Conservation (phyloP, 2,329 filamentous ascomycete species). For the Xylariales sp. region DNA sequence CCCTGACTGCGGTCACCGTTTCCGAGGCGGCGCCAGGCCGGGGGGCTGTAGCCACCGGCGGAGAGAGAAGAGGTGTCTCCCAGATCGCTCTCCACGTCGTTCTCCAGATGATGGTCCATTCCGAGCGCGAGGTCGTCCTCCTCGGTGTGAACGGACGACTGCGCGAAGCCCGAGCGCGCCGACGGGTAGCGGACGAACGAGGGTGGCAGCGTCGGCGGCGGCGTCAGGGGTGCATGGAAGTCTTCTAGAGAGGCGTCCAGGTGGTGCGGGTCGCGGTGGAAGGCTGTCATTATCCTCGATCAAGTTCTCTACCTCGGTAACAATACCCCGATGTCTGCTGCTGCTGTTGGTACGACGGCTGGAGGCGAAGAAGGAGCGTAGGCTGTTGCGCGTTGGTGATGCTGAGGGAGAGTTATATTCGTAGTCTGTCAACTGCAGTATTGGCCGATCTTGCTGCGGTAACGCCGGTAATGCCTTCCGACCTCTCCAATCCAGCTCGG, state of each 20-base stretch:
- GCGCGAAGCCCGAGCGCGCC: slow-evolving; percentile 37
- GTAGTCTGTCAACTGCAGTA: slow-evolving; percentile 21
- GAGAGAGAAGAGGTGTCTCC: slow-evolving; percentile 33
- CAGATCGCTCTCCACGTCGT: slow-evolving; percentile 15
- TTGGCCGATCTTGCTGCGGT: slow-evolving; percentile 15
- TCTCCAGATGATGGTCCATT: no score
- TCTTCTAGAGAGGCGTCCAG: slow-evolving; percentile 51
- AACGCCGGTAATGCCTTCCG: slow-evolving; percentile 11
- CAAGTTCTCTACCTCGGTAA: background rate
- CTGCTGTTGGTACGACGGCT: slow-evolving; percentile 15
- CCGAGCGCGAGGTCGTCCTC: slow-evolving; percentile 34
- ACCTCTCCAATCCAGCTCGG: background rate
- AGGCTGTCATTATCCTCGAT: slow-evolving; percentile 9
- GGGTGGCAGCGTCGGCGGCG: slow-evolving; percentile 34
- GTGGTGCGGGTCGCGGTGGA: slow-evolving; percentile 15
- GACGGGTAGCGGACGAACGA: slow-evolving; percentile 35
- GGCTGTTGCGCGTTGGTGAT: slow-evolving; percentile 12
- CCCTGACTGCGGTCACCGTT: slow-evolving; percentile 55
- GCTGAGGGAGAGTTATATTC: slow-evolving; percentile 14
- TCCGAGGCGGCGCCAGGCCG: slow-evolving; percentile 56
- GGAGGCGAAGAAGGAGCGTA: slow-evolving; percentile 25
- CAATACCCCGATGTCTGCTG: no score
- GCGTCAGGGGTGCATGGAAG: slow-evolving; percentile 38
- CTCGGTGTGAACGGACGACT: slow-evolving; percentile 30
- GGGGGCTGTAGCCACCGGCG: slow-evolving; percentile 54